Base-by-base conservation (phyloP, 2,329 filamentous ascomycete species). In the Pseudonectria buxi region DNA sequence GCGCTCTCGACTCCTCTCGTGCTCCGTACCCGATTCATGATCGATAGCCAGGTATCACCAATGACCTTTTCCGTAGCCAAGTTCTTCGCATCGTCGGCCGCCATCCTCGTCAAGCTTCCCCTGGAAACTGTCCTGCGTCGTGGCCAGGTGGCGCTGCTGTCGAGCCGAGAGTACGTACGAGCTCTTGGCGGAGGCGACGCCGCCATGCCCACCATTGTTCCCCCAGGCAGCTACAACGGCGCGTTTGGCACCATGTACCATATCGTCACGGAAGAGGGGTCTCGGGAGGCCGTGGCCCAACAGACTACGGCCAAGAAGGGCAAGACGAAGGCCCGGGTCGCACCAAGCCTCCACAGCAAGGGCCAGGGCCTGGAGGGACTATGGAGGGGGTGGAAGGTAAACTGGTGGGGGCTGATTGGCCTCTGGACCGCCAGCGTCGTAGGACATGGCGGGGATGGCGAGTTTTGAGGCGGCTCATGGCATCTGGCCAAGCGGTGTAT, bases 101-200 rank as follows among this genome's bases (percentile, higher is more conserved):
- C 94, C 32, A 75, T 96, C 24, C 84, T 92, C 51, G 62, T 95
- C 47, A 89, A 90, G 54, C 76, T 96, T 10, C 92, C 92, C 0
- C 69, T 96, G 4, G 92, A 98, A 63, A 96, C 90, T 1, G 84
- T 95, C 12, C 73, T 96, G 7, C 81, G 92, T 31, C 78, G 92
- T 40, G 90, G 86, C 5, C 92, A 98, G 61, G 82, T 92, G 40
- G 71, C 81, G 2, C 78, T 87, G 1, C 71, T 86, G 30, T 71
- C 72, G 12, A 70, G 71, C 11, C 70, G 72, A 2, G 52, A 63
- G 10, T 74, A 77, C 37, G 46, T 72, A 3, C 57, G 60, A 10
- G 74, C 77, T 1, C 59, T 76, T 3, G 65, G 70, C 14, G 53
- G 54, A 28, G 53, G 59, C 18, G 60, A 58, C 4, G 57, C 59